A percentile compares a stretch with the other conserved stretches of the same genome.
phyloP scores from a whole-genome alignment of 2,329 filamentous ascomycete genomes.

The Gyromitra esculenta region DNA sequence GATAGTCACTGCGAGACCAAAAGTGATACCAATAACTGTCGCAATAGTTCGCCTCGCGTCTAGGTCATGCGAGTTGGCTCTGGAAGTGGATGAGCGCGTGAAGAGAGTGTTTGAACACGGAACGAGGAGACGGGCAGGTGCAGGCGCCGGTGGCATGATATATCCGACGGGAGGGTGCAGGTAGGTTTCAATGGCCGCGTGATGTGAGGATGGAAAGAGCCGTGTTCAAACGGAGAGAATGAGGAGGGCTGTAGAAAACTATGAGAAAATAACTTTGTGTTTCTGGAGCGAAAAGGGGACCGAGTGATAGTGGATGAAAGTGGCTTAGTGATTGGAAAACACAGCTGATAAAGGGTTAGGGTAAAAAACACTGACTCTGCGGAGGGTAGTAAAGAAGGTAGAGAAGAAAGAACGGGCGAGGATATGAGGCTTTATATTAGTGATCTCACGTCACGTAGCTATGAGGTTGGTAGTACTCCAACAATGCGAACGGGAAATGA shows the following conservation, averaged over 20 bases:
- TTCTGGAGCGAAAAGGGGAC: not conserved
- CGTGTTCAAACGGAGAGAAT: not conserved
- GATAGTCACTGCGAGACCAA: constrained; percentile 50
- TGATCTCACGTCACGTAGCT: not conserved
- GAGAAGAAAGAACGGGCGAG: too few relatives aligned
- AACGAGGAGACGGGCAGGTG: constrained; percentile 4
- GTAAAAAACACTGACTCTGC: not conserved
- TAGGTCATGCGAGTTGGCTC: not conserved
- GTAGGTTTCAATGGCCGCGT: not conserved
- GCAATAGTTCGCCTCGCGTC: constrained; percentile 42
- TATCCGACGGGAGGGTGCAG: constrained; percentile 18
- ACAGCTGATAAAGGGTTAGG: not conserved
- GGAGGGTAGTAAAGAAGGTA: not conserved
- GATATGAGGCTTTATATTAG: constrained; percentile 15
- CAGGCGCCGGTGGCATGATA: constrained; percentile 28
- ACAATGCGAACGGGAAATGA: too few relatives aligned
- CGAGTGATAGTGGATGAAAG: constrained; percentile 26
- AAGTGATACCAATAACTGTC: constrained; percentile 49
- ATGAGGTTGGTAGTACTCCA: not conserved
- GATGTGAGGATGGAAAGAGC: not conserved
- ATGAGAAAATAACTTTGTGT: not conserved
- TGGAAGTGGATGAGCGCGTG: constrained; percentile 1
- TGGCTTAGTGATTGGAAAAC: not conserved
- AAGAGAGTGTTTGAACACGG: not conserved
- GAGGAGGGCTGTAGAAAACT: not conserved